Evolutionary conservation across 202 grass and related monocot genomes (phyloP), one percentile per base, ranked within the genome.

Genomic region (Carex sylvatica): DNA sequence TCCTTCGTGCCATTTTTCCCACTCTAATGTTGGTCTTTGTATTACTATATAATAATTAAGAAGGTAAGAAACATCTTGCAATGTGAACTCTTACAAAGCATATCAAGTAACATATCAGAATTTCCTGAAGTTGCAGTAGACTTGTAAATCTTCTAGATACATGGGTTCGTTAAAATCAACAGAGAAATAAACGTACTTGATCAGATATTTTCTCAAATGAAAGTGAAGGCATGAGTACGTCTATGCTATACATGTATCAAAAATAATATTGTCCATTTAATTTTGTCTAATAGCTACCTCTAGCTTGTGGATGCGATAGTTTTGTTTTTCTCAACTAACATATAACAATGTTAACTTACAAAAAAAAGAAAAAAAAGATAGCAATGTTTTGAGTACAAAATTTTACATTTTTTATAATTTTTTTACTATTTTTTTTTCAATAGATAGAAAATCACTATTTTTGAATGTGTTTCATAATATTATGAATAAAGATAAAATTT

Each of bases 101-200:
- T 35, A 35, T 35, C 65, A 69, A 38, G 18, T 7, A 69, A 69
- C 65, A 69, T 20, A 33, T 19, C 35, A 69, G n/a, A 69, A 40
- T 10, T 68, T 68, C 16, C 65, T 38, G 38, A 69, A 69, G 65
- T 20, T 69, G 65, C 65, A 69, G 16, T 31, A 69, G 65, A 42
- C 65, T 69, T 20, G 33, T 69, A 69, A 69, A 69, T 69, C 65
- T 69, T 69, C 65, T 42, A 69, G 65, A 69, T 69, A 69, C 65
- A 69, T 69, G 6, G 19, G 62, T 65, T 65, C 24, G 62, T 31
- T 65, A 33, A 26, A 28, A 42, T 69, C 16, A 40, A 19, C 65
- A 42, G 6, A 42, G 35, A 69, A 69, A 7, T 69, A 19, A 11
- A 9, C 18, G 65, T 69, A 40, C n/a, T n/a, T 16, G 35, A 69